Evolutionary conservation across 2,329 filamentous ascomycete species (phyloP).

Genomic region (Pseudocercospora ulei): DNA sequence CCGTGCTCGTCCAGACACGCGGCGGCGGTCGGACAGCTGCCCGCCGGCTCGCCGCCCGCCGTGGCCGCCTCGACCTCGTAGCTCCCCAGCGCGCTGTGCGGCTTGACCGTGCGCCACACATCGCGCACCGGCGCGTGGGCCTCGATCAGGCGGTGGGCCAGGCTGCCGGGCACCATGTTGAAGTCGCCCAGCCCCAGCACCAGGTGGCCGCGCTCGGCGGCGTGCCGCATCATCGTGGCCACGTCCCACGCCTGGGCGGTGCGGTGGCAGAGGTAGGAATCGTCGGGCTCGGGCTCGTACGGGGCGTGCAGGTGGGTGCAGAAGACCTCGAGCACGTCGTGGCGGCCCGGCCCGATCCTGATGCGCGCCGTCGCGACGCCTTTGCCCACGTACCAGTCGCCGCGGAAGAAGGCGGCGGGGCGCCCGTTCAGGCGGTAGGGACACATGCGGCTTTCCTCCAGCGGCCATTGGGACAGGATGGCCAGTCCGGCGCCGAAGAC

Average conservation of each 20-base stretch:
- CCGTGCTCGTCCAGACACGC: conserved; percentile 75
- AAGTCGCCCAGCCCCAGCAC: conserved; percentile 86
- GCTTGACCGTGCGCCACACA: conserved; percentile 74
- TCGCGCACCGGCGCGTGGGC: conserved; percentile 69
- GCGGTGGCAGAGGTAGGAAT: conserved; percentile 83
- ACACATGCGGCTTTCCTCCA: conserved; percentile 78
- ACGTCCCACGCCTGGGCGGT: conserved; percentile 93
- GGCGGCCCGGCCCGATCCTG: conserved; percentile 53
- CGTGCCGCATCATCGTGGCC: conserved; percentile 73
- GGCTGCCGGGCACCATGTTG: conserved; percentile 84
- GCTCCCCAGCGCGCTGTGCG: conserved; percentile 70
- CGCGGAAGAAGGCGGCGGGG: conserved; percentile 84
- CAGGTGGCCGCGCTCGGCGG: conserved; percentile 68
- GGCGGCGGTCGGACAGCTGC: conserved; percentile 53
- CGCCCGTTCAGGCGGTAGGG: conserved; percentile 85
- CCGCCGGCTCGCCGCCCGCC: conserved; percentile 52
- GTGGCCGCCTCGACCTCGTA: conserved; percentile 58
- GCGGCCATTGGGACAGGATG: conserved; percentile 84
- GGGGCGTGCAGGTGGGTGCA: conserved; percentile 80
- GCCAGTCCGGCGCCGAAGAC: conserved; percentile 82
- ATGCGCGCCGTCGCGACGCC: conserved; percentile 79
- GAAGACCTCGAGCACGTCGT: conserved; percentile 75
- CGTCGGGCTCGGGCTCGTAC: conserved; percentile 67
- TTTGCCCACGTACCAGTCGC: conserved; percentile 95
- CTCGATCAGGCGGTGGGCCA: conserved; percentile 74